These are phyloP conservation scores for Neonothopanus nambi DNA, from an alignment of 1,284 basidiomycete genomes.

Conservation along the genomic window DNA sequence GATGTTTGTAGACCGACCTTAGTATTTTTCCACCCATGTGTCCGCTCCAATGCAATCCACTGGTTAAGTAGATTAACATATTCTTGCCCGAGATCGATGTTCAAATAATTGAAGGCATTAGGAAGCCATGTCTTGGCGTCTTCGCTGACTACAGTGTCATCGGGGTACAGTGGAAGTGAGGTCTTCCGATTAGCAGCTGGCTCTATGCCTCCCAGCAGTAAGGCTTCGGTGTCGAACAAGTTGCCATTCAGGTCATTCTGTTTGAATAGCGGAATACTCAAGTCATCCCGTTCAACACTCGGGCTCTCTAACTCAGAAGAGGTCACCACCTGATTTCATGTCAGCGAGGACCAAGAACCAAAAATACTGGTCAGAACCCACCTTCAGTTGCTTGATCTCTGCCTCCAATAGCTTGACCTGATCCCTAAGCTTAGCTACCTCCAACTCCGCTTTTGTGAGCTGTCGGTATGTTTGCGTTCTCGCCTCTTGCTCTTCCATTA, in stretches of 20 bases:
- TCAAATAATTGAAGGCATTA: constrained; percentile 1
- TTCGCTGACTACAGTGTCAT: background rate
- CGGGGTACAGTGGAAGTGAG: background rate
- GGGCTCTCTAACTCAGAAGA: too few species aligned
- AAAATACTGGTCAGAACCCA: background rate
- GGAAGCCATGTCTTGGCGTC: background rate
- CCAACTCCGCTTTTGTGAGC: background rate
- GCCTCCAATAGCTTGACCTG: background rate
- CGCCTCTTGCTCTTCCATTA: background rate
- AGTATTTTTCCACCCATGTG: background rate
- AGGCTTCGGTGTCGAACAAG: too few species aligned
- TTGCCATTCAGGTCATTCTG: too few species aligned
- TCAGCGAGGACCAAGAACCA: too few species aligned
- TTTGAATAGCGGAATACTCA: too few species aligned
- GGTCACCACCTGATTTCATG: too few species aligned
- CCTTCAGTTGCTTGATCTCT: background rate
- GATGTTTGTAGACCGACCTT: background rate
- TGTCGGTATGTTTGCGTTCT: background rate
- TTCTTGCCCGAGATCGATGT: background rate
- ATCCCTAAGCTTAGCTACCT: background rate
- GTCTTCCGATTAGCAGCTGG: too few species aligned
- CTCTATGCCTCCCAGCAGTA: too few species aligned
- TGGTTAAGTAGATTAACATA: background rate
- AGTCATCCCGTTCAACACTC: too few species aligned
- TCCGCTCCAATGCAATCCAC: background rate